Percentiles rank a stretch among this genome's conserved stretches.
These are phyloP conservation scores for Russula ochroleuca DNA, from an alignment of 768 basidiomycete genomes.

Conservation along the genomic window DNA sequence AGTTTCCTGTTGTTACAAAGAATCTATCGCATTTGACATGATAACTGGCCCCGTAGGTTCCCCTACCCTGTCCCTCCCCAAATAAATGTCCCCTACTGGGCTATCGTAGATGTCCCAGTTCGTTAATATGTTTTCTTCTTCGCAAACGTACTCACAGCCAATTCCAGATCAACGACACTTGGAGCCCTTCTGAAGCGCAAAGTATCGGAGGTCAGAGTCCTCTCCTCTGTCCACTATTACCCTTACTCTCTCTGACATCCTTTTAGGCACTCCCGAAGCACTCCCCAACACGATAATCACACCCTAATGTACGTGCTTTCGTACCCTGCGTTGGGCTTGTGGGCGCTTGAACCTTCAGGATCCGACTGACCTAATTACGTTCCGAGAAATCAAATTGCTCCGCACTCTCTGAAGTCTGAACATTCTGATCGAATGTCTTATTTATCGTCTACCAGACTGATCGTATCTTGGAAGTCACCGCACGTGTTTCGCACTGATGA, in stretches of 20 bases:
- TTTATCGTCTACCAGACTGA: too few species aligned
- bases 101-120: constrained; percentile 7
- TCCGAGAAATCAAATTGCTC: too few species aligned
- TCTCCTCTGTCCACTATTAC: not conserved
- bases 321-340: too few species aligned
- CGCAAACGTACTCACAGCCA: not conserved
- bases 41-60: constrained; percentile 1
- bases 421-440: too few species aligned
- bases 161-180: not conserved
- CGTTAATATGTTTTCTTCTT: not conserved
- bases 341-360: too few species aligned
- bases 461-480: too few species aligned
- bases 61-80: constrained; percentile 9
- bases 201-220: not conserved
- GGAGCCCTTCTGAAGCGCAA: not conserved
- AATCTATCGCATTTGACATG: not conserved
- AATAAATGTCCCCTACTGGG: constrained; percentile 4
- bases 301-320: too few species aligned
- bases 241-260: not conserved
- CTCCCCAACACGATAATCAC: not conserved
- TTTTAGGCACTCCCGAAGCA: not conserved
- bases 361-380: too few species aligned
- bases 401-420: too few species aligned
- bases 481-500: too few species aligned
- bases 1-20: not conserved